Percentiles rank a stretch among this genome's conserved stretches.
These are phyloP conservation scores for Cutaneotrichosporon curvatum DNA, from an alignment of 1,284 basidiomycete species.

Conservation along the genomic window DNA sequence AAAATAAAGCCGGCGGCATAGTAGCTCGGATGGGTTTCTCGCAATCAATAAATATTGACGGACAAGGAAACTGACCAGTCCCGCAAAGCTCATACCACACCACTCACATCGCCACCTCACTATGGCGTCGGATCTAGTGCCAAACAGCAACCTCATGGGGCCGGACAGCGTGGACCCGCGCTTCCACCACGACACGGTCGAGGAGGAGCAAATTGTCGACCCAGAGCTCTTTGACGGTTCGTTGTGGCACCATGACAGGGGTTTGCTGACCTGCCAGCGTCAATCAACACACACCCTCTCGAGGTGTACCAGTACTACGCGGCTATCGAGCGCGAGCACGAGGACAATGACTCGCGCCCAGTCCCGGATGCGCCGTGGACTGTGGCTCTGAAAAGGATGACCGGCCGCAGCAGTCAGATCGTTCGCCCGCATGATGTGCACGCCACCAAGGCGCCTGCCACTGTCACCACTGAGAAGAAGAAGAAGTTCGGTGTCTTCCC, in stretches of 20 bases:
- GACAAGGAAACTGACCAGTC: too few species aligned
- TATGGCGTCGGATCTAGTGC: slow-evolving; percentile 3
- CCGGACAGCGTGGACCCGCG: slow-evolving; percentile 11
- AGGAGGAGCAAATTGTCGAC: slow-evolving; percentile 5
- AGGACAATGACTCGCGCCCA: slow-evolving; percentile 8
- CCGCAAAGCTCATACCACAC: too few species aligned
- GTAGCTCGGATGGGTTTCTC: too few species aligned
- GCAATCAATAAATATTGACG: too few species aligned
- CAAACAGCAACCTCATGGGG: slow-evolving; percentile 6
- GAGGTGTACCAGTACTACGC: slow-evolving; percentile 15
- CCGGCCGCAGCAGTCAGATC: not conserved
- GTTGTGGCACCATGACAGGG: not conserved
- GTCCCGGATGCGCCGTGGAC: slow-evolving; percentile 15
- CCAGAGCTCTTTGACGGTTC: slow-evolving; percentile 9
- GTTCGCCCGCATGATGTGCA: not conserved
- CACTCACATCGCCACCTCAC: too few species aligned
- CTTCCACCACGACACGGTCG: not conserved
- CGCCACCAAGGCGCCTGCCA: not conserved
- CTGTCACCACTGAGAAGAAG: not conserved
- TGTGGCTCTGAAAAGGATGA: slow-evolving; percentile 2
- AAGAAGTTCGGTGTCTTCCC: too few species aligned
- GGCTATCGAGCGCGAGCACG: slow-evolving; percentile 6
- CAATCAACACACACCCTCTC: slow-evolving; percentile 10
- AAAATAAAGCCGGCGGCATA: too few species aligned
- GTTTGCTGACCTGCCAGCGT: not conserved